A percentile compares a stretch with the other conserved stretches of the same genome.
These are phyloP conservation scores for Wickerhamomyces pijperi DNA, from an alignment of 805 yeast species.

Conservation along the genomic window DNA sequence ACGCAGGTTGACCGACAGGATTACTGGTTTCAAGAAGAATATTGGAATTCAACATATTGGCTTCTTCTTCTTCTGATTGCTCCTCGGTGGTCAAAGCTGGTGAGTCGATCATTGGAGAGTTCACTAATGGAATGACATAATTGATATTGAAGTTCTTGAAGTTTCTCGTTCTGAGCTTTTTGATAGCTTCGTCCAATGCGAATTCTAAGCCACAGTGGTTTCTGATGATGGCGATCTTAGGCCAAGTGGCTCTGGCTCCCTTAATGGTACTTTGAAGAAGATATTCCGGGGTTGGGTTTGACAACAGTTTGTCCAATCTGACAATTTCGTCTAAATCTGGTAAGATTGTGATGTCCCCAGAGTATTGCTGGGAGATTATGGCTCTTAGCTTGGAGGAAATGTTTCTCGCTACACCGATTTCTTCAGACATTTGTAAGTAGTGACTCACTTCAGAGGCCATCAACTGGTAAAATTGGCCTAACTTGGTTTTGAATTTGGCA, in stretches of 20 bases:
- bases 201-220: constrained; percentile 89
- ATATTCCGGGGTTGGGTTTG: constrained; percentile 76
- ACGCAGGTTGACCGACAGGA: no score
- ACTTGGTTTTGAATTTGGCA: constrained; percentile 38
- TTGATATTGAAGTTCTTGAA: constrained; percentile 24
- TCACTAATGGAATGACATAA: constrained; percentile 12
- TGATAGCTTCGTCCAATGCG: constrained; percentile 71
- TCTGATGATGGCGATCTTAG: constrained; percentile 70
- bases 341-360: constrained; percentile 88
- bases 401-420: constrained; percentile 67
- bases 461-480: constrained; percentile 46
- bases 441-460: constrained; percentile 67
- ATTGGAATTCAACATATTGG: neutral
- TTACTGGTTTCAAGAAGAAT: neutral
- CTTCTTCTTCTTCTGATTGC: no score
- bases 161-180: constrained; percentile 50
- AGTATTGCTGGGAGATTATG: constrained; percentile 73
- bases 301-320: constrained; percentile 53
- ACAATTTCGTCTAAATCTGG: constrained; percentile 54
- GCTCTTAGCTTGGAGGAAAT: constrained; percentile 64
- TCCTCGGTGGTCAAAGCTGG: neutral
- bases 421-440: constrained; percentile 58
- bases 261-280: constrained; percentile 57
- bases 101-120: constrained; percentile 9
- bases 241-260: constrained; percentile 94